A percentile compares a stretch with the other conserved stretches of the same genome.
phyloP scores from a whole-genome alignment of 768 basidiomycete genomes.

The Mycena albidolilacea region DNA sequence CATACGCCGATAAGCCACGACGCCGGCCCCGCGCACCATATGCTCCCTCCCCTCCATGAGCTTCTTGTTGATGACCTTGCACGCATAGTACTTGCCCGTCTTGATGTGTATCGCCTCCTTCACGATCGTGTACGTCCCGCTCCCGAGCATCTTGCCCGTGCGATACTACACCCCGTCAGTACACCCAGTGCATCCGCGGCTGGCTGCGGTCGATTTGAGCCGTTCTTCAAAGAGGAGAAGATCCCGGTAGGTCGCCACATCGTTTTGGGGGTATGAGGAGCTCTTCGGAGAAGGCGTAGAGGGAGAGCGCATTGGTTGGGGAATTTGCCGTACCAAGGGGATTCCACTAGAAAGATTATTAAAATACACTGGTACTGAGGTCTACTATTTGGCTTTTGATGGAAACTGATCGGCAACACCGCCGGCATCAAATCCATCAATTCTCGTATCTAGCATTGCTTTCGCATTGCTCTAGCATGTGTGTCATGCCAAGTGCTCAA shows the following conservation, averaged over 20 bases:
- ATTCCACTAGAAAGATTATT: too few species aligned
- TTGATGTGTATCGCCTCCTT: constrained; percentile 96
- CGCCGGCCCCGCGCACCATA: constrained; percentile 74
- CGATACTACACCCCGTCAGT: constrained; percentile 69
- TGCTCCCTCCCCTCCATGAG: constrained; percentile 98
- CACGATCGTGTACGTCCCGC: constrained; percentile 95
- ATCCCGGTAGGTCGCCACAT: constrained; percentile 87
- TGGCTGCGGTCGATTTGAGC: constrained; percentile 94
- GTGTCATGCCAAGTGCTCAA: too few species aligned
- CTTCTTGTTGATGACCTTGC: constrained; percentile 99
- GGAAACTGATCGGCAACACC: too few species aligned
- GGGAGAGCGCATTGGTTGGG: constrained; percentile 31
- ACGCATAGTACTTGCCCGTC: constrained; percentile 94
- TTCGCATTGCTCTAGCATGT: too few species aligned
- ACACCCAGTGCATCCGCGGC: neutral
- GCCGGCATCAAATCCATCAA: too few species aligned
- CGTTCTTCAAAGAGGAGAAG: constrained; percentile 95
- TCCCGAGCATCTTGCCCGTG: constrained; percentile 89
- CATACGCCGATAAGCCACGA: constrained; percentile 25
- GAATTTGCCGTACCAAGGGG: too few species aligned
- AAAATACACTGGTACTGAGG: too few species aligned
- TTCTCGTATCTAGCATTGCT: too few species aligned
- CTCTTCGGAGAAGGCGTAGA: constrained; percentile 51
- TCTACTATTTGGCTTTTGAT: too few species aligned
- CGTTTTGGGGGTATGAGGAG: constrained; percentile 71